Percentiles rank a stretch among this genome's conserved stretches.
phyloP scores from a whole-genome alignment of 2,329 filamentous ascomycete species.

The Neonectria sp. region DNA sequence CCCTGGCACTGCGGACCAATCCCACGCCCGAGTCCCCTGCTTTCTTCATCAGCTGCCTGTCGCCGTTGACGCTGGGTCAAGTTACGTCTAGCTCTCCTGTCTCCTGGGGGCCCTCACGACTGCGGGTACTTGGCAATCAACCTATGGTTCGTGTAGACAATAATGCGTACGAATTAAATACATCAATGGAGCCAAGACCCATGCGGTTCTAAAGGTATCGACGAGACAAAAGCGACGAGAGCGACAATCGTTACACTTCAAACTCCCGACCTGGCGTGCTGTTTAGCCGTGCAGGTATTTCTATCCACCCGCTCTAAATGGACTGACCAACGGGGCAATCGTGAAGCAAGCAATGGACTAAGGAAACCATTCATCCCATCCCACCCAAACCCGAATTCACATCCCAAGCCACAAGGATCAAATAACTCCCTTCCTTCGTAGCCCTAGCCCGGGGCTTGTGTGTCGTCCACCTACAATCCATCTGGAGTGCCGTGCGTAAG shows the following conservation, averaged over 20 bases:
- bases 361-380: conserved; percentile 7
- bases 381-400: neutral
- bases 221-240: neutral
- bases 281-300: conserved; percentile 13
- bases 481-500: neutral
- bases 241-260: conserved; percentile 7
- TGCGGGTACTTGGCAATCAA: conserved; percentile 1
- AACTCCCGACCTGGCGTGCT: conserved; percentile 22
- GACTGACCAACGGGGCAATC: conserved; percentile 9
- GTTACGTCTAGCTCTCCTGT: conserved; percentile 14
- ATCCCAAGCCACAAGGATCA: conserved; percentile 7
- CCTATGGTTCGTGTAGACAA: neutral
- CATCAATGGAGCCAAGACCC: neutral
- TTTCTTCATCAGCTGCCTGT: conserved; percentile 18
- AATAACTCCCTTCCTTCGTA: conserved; percentile 8
- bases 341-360: conserved; percentile 10
- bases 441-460: neutral
- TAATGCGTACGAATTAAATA: neutral
- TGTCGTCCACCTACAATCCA: neutral
- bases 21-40: conserved; percentile 31
- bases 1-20: conserved; percentile 35
- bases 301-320: conserved; percentile 25
- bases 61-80: conserved; percentile 11
- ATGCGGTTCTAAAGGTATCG: neutral
- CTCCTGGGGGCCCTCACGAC: conserved; percentile 5